Evolutionary conservation across 306 rosid species (phyloP), one percentile per base, ranked within the genome.

Genomic region (Luffa aegyptiaca): DNA sequence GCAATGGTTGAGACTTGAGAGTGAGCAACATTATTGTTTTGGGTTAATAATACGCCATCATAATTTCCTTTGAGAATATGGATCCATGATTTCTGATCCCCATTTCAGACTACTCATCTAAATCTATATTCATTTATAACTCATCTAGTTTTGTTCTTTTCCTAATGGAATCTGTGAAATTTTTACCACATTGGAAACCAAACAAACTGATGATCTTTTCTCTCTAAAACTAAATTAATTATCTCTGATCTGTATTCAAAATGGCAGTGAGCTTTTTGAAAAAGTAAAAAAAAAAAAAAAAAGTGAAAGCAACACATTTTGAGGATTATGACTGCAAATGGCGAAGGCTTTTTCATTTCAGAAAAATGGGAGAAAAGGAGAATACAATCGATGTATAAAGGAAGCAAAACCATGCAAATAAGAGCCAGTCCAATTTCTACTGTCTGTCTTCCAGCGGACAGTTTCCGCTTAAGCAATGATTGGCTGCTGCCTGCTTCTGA

Each of bases 361-460:
- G 18, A 44, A 70, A 2, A 13, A 6, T 4, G 31, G 48, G 6
- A 26, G 7, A 21, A 21, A 57, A 20, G 42, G 39, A 63, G 31
- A 37, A 17, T 42, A 26, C 42, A 69, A 45, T 18, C 12, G 14
- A 39, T 20, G 42, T 2, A 73, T 46, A 4, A 4, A 16, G 26
- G 65, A 52, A 65, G 80, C 87, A 78, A 81, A 84, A 78, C 80
- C 84, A 84, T 84, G 8, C 53, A 82, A 82, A 80, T 80, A 78
- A 57, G 83, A 83, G 84, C 86, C 80, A 77, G 2, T 66, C 70
- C 77, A 66, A 70, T 71, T 44, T 20, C 10, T 8, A 61, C 18
- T 84, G 89, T 83, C 83, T 80, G 69, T 75, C 78, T 75, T 84
- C 76, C 77, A 21, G 46, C 57, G 42, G 83, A 82, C 89, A 84